Evolutionary conservation across 2,329 filamentous ascomycete species (phyloP).

Genomic region (Podosphaera fusca): DNA sequence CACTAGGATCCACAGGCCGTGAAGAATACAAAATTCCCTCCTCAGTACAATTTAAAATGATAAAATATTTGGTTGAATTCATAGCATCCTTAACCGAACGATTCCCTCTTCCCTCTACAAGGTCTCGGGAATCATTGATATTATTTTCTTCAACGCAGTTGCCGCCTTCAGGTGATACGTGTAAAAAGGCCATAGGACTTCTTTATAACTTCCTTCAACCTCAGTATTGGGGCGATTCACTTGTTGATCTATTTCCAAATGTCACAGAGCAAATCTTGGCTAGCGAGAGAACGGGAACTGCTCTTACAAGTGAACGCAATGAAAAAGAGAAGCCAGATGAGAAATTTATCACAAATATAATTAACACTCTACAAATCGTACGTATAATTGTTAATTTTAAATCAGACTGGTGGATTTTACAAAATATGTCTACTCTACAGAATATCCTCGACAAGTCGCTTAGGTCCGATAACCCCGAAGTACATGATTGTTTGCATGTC

Average conservation of each 20-base stretch:
- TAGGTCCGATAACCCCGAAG: slow-evolving; percentile 69
- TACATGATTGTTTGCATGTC: slow-evolving; percentile 77
- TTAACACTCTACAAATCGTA: slow-evolving; percentile 84
- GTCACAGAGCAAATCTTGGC: slow-evolving; percentile 69
- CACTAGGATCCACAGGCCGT: slow-evolving; percentile 24
- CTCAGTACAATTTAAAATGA: slow-evolving; percentile 50
- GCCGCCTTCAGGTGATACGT: slow-evolving; percentile 47
- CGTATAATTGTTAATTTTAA: slow-evolving; percentile 76
- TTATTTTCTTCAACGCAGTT: slow-evolving; percentile 24
- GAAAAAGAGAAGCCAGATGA: slow-evolving; percentile 58
- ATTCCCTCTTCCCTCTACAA: slow-evolving; percentile 51
- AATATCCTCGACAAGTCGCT: slow-evolving; percentile 78
- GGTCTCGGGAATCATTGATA: slow-evolving; percentile 30
- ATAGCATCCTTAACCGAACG: slow-evolving; percentile 77
- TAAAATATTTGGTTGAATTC: slow-evolving; percentile 90
- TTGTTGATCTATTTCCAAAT: slow-evolving; percentile 65
- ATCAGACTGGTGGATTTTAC: slow-evolving; percentile 71
- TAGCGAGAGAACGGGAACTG: slow-evolving; percentile 48
- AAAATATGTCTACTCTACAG: slow-evolving; percentile 54
- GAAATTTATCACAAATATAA: slow-evolving; percentile 64
- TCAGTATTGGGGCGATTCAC: slow-evolving; percentile 75
- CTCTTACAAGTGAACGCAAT: slow-evolving; percentile 32
- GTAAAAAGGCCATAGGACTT: slow-evolving; percentile 62
- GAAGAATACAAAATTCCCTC: slow-evolving; percentile 46
- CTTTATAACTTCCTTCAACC: slow-evolving; percentile 69